A percentile compares a stretch with the other conserved stretches of the same genome.
These are phyloP conservation scores for Suhomyces kunorum DNA, from an alignment of 1,139 yeast genomes.

Conservation along the genomic window DNA sequence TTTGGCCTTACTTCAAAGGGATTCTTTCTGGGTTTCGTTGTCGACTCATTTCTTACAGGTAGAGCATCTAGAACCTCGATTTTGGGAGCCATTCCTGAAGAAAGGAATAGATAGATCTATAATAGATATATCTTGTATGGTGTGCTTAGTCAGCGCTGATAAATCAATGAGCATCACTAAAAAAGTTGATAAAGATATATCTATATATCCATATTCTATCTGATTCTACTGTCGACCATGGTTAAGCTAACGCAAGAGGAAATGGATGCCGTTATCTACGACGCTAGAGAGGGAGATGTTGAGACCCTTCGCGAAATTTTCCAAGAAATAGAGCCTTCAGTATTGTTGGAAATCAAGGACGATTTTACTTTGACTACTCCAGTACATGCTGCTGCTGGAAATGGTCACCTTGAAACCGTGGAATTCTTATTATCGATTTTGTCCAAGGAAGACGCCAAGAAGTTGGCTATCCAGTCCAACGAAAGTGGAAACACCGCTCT, in stretches of 20 bases:
- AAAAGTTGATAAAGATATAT: too few relatives aligned
- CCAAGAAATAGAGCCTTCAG: conserved; percentile 55
- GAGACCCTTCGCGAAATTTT: conserved; percentile 72
- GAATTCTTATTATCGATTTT: conserved; percentile 58
- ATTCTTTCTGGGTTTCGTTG: conserved; percentile 22
- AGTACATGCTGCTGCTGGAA: conserved; percentile 92
- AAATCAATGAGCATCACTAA: conserved; percentile 6
- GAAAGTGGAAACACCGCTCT: conserved; percentile 88
- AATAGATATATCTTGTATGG: too few relatives aligned
- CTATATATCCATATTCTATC: too few relatives aligned
- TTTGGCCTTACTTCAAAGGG: conserved; percentile 34
- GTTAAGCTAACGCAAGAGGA: conserved; percentile 62
- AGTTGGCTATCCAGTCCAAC: conserved; percentile 59
- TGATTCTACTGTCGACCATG: conserved; percentile 1
- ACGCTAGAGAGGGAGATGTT: conserved; percentile 85
- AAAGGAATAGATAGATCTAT: too few relatives aligned
- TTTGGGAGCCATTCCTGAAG: conserved; percentile 27
- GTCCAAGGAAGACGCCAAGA: conserved; percentile 42
- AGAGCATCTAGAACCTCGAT: conserved; percentile 22
- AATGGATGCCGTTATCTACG: conserved; percentile 76
- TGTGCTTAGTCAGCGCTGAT: conserved; percentile 2
- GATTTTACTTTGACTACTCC: conserved; percentile 71
- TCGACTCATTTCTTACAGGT: neutral
- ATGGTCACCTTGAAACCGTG: conserved; percentile 79
- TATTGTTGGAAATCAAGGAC: conserved; percentile 57